These are phyloP conservation scores for Picochlorum sp. DNA, from an alignment of 139 green algal genomes.

Conservation along the genomic window DNA sequence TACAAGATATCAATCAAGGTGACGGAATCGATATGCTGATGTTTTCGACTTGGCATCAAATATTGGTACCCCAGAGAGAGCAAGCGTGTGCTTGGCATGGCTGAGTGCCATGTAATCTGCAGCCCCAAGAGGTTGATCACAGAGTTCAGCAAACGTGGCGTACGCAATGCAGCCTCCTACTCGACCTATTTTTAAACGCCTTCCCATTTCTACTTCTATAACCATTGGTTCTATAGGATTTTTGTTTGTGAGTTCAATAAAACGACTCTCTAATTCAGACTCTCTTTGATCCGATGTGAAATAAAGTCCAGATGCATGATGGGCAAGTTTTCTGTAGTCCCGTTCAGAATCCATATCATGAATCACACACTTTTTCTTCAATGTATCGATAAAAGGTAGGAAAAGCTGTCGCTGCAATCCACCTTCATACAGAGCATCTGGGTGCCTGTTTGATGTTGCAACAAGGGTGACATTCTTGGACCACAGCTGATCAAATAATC, in stretches of 20 bases:
- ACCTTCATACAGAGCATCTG: conserved; percentile 84
- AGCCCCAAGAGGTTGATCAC: conserved; percentile 62
- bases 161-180: conserved; percentile 45
- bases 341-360: conserved; percentile 80
- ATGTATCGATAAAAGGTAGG: conserved; percentile 87
- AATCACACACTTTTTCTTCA: conserved; percentile 56
- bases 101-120: conserved; percentile 81
- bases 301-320: conserved; percentile 68
- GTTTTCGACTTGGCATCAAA: conserved; percentile 54
- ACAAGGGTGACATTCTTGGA: conserved; percentile 69
- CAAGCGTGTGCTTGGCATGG: conserved; percentile 65
- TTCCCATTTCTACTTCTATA: conserved; percentile 74
- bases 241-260: conserved; percentile 36
- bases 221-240: background rate
- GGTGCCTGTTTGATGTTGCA: conserved; percentile 72
- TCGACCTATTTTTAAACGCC: conserved; percentile 54
- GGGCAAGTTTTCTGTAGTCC: conserved; percentile 81
- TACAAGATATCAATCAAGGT: conserved; percentile 92
- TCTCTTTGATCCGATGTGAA: conserved; percentile 42
- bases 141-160: conserved; percentile 82
- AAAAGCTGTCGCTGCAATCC: conserved; percentile 92
- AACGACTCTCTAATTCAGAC: conserved; percentile 35
- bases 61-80: conserved; percentile 63
- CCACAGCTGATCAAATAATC: conserved; percentile 69
- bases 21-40: conserved; percentile 80